Conservation (phyloP, 441 rosid species). For the Erodium moschatum region DNA sequence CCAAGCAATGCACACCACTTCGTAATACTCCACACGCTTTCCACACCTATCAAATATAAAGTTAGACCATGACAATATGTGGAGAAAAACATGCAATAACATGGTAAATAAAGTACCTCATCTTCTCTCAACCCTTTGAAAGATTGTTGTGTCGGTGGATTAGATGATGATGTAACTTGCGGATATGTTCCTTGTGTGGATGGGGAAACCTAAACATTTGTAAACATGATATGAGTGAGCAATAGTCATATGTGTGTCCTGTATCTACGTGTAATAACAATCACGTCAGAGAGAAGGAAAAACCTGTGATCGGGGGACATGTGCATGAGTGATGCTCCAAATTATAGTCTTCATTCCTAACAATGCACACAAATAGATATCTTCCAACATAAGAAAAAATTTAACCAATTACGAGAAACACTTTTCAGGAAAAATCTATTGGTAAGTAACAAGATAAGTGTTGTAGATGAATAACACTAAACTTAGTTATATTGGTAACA, state of each 20-base stretch:
- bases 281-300: conserved; percentile 3
- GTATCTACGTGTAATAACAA: conserved; percentile 16
- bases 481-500: background rate
- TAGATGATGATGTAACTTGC: conserved; percentile 58
- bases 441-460: conserved; percentile 2
- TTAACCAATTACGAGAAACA: conserved; percentile 5
- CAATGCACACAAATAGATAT: conserved; percentile 23
- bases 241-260: background rate
- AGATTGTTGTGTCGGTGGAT: conserved; percentile 45
- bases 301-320: conserved; percentile 89
- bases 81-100: conserved; percentile 17
- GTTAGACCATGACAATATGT: conserved; percentile 28
- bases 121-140: conserved; percentile 96
- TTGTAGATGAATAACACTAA: conserved; percentile 10
- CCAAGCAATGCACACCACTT: conserved; percentile 91
- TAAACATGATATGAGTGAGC: conserved; percentile 20
- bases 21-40: conserved; percentile 94
- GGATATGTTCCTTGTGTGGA: conserved; percentile 53
- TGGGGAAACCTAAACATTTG: conserved; percentile 40
- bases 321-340: conserved; percentile 98
- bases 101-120: conserved; percentile 53
- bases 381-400: conserved; percentile 8
- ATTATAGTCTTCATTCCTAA: conserved; percentile 96
- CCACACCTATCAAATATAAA: conserved; percentile 51
- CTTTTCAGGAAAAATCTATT: background rate